phyloP scores from a whole-genome alignment of 495 filamentous ascomycete genomes.

The Aspergillus olivimuriae region DNA sequence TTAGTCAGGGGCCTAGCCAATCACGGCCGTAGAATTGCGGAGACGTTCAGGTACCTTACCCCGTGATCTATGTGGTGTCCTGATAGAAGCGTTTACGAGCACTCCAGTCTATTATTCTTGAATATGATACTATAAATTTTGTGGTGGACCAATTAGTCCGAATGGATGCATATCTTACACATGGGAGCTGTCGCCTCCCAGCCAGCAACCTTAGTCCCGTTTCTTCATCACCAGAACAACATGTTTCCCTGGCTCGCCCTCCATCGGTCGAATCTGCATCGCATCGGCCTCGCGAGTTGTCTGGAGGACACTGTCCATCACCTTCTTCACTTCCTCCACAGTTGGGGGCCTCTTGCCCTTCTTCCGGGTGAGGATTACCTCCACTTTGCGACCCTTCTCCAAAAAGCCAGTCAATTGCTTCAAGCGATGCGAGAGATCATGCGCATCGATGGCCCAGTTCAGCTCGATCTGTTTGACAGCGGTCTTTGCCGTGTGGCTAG shows the following conservation, averaged over 20 bases:
- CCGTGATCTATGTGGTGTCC: too few relatives aligned
- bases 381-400: conserved; percentile 55
- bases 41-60: conserved; percentile 7
- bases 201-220: conserved; percentile 1
- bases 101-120: too few relatives aligned
- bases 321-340: conserved; percentile 35
- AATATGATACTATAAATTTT: too few relatives aligned
- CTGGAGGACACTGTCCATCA: conserved; percentile 34
- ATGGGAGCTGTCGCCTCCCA: too few relatives aligned
- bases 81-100: too few relatives aligned
- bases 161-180: too few relatives aligned
- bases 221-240: conserved; percentile 35
- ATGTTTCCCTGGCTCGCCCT: conserved; percentile 37
- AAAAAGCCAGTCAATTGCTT: conserved; percentile 56
- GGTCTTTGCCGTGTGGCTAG: conserved; percentile 23
- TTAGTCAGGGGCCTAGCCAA: conserved; percentile 38
- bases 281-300: conserved; percentile 30
- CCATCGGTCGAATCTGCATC: conserved; percentile 33
- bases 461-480: conserved; percentile 67
- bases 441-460: conserved; percentile 71
- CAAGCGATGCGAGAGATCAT: conserved; percentile 59
- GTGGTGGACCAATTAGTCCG: too few relatives aligned
- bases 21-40: conserved; percentile 34
- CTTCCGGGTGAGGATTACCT: conserved; percentile 50
- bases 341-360: conserved; percentile 36